A percentile compares a stretch with the other conserved stretches of the same genome.
Conservation (phyloP, 805 yeast genomes). For the Monosporozyma servazzii region DNA sequence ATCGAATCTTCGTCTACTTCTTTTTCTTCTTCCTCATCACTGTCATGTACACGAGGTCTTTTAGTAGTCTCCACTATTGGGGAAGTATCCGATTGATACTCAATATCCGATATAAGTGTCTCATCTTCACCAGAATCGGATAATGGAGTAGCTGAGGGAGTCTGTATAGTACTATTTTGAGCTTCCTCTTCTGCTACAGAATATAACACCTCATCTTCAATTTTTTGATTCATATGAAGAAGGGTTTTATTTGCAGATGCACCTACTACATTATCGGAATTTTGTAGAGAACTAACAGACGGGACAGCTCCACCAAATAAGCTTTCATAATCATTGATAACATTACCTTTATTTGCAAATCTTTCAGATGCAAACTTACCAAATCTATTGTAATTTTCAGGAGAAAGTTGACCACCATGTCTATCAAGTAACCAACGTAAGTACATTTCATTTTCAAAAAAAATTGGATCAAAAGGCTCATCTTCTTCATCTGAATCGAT, state of each 20-base stretch:
- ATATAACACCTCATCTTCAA: neutral
- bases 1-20: conserved; percentile 2
- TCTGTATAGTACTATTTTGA: neutral
- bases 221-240: conserved; percentile 4
- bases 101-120: conserved; percentile 3
- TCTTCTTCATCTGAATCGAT: conserved; percentile 29
- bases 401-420: conserved; percentile 20
- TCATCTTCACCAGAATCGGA: neutral
- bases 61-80: neutral
- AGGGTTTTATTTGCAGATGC: conserved; percentile 15
- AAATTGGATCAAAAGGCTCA: conserved; percentile 15
- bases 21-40: neutral
- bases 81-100: neutral
- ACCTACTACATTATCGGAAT: neutral
- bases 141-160: neutral
- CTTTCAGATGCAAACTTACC: conserved; percentile 25
- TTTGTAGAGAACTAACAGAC: conserved; percentile 3
- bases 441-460: conserved; percentile 30
- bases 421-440: conserved; percentile 26
- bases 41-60: neutral
- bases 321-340: conserved; percentile 14
- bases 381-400: conserved; percentile 15
- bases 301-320: conserved; percentile 27
- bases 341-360: conserved; percentile 16
- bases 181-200: neutral